Evolutionary conservation across 768 basidiomycete species (phyloP), one percentile per base, ranked within the genome.

Genomic region (Leccinellum rugosiceps): DNA sequence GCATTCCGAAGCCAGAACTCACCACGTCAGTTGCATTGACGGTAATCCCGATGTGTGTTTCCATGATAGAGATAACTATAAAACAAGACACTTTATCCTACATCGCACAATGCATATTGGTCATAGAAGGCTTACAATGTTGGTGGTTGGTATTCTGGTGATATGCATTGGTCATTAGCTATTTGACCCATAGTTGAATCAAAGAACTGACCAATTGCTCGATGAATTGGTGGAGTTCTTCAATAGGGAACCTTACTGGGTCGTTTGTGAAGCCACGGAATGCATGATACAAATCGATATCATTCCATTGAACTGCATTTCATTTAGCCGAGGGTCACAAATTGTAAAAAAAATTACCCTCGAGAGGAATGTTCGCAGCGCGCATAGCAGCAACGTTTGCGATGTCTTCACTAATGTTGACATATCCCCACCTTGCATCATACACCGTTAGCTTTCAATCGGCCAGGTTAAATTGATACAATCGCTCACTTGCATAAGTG

Each of bases 251-350:
- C 45, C 75, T 79, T 28, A 83, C 78, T 13, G 86, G 86, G 65
- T 88, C 87, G 7, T 79, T 71, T 5, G 88, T 90, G 61, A 88
- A 88, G 69, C 87, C 87, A 15, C 88, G 78, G 34, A 79, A 75
- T 26, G 85, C 81, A 62, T 87, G 83, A 62, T 87, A 89, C 52
- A 89, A 59, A 70, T 90, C 87, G 58, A 90, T 87, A 61, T 89
- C 88, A 64, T 86, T 88, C 88, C 88, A 90, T 79, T 87, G 87
- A 45, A 83, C 86, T 86, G 19, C 26, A 13, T 19, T 0, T 17
- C 19, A 15, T 56, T 69, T 6, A 58, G 34, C 11, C 19, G 15
- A 28, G 19, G 32, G 10, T 3, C 25, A 49, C 32, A 1, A 4
- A 25, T 3, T 32, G 17, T 10, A 28, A 25, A 26, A 60, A 14